phyloP scores from a whole-genome alignment of 768 basidiomycete species.

The Austroboletus eburneus region DNA sequence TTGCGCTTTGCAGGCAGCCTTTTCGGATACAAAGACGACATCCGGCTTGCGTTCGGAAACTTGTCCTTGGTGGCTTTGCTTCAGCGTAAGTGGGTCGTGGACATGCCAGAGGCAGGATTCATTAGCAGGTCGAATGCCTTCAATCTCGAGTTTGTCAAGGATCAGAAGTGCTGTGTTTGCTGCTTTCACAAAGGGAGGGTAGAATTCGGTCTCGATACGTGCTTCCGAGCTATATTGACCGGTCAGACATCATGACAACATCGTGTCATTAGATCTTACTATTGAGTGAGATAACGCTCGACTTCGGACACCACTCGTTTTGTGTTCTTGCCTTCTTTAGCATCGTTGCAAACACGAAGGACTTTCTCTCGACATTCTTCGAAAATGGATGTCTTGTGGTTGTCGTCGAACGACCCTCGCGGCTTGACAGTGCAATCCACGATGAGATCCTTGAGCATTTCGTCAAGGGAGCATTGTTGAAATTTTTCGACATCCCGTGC shows the following conservation, averaged over 20 bases:
- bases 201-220: not conserved
- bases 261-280: not conserved
- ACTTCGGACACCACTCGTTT: not conserved
- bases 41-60: not conserved
- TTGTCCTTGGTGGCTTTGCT: not conserved
- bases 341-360: not conserved
- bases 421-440: not conserved
- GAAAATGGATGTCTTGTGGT: not conserved
- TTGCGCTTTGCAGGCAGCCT: no score
- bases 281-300: not conserved
- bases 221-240: not conserved
- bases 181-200: not conserved
- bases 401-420: not conserved
- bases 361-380: not conserved
- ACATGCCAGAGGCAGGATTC: not conserved
- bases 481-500: no score
- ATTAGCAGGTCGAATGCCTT: not conserved
- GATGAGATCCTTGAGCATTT: not conserved
- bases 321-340: not conserved
- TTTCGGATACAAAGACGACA: not conserved
- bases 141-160: not conserved
- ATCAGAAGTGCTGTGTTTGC: not conserved
- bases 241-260: not conserved
- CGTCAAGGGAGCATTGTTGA: not conserved
- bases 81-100: not conserved